Base-by-base conservation (phyloP, 1,284 basidiomycete genomes). In the Cryptococcus sp. region DNA sequence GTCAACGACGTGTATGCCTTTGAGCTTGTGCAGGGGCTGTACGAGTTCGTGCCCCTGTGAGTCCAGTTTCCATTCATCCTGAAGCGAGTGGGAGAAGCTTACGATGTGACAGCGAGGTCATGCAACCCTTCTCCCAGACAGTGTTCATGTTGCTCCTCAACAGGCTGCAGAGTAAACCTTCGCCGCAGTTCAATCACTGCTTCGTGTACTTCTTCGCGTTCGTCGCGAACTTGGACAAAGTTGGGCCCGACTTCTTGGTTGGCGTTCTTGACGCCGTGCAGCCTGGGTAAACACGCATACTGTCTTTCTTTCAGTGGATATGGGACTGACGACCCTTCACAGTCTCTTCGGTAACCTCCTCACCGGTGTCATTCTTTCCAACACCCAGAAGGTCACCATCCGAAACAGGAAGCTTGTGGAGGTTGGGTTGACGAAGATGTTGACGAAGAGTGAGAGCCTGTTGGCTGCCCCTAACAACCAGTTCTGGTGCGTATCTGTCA, bases 1-100 rank as follows among this genome's bases (percentile, higher is more conserved):
- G 66, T 89, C 53, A 94, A 97, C 69, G 95, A 99, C 69, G 82
- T 80, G 0, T 94, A 86, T 82, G 96, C 90, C 1, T 92, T 97
- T 64, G 93, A 97, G 72, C 79, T 98, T 16, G 72, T 99, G 50
- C 85, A 93, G 64, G 83, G 85, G 11, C 82, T 97, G 33, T 83
- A 92, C 57, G 82, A 83, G 57, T 77, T 85, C 63, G 82, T 93
- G 9, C 85, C 88, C 46, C 79, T 84, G 87, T 92, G 71, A 77
- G 89, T 84, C 33, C 21, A 43, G 51, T 16, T 12, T 48, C n/a
- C n/a, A n/a, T n/a, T n/a, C n/a, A 35, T 38, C n/a, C 20, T 16
- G 28, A 15, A 2, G 2, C n/a, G 40, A 46, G 16, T n/a, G 20
- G 11, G 21, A 45, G 20, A 2, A 23, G 23, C 59, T 63, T 47